Conservation (phyloP, 768 basidiomycete species). For the Termitomyces sp. region DNA sequence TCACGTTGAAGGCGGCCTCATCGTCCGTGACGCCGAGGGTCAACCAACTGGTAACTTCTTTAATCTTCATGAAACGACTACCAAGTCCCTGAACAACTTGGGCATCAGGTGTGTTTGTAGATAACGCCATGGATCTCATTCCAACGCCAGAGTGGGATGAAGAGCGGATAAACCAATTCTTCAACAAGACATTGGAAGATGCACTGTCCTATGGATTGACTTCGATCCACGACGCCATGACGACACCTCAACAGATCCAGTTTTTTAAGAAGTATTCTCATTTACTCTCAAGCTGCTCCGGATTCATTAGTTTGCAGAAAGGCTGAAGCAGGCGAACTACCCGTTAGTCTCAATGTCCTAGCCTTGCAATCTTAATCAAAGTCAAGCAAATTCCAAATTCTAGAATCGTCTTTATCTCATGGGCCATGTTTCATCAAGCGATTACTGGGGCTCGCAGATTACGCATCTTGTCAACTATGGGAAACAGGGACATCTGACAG, state of each 20-base stretch:
- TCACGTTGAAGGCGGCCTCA: slow-evolving; percentile 67
- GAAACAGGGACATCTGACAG: slow-evolving; percentile 44
- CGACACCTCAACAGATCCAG: slow-evolving; percentile 41
- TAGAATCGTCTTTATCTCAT: slow-evolving; percentile 62
- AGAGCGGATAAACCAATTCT: slow-evolving; percentile 52
- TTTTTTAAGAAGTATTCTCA: slow-evolving; percentile 56
- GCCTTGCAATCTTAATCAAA: not conserved
- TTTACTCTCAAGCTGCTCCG: not conserved
- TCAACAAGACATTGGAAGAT: slow-evolving; percentile 58
- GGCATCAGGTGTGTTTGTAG: slow-evolving; percentile 64
- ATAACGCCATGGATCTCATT: slow-evolving; percentile 82
- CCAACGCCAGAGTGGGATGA: slow-evolving; percentile 60
- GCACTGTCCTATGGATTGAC: slow-evolving; percentile 81
- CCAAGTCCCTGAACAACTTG: not conserved
- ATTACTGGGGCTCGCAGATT: slow-evolving; percentile 64
- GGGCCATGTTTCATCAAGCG: slow-evolving; percentile 44
- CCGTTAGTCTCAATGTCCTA: slow-evolving; percentile 38
- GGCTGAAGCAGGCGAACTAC: slow-evolving; percentile 63
- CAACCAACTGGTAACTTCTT: slow-evolving; percentile 56
- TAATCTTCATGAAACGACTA: not conserved
- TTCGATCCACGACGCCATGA: slow-evolving; percentile 79
- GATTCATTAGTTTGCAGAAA: slow-evolving; percentile 36
- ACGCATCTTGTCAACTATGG: slow-evolving; percentile 59
- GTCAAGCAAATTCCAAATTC: not conserved
- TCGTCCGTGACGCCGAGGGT: slow-evolving; percentile 58